Base-by-base conservation (phyloP, 2,329 filamentous ascomycete genomes). In the Drechslerella dactyloides region DNA sequence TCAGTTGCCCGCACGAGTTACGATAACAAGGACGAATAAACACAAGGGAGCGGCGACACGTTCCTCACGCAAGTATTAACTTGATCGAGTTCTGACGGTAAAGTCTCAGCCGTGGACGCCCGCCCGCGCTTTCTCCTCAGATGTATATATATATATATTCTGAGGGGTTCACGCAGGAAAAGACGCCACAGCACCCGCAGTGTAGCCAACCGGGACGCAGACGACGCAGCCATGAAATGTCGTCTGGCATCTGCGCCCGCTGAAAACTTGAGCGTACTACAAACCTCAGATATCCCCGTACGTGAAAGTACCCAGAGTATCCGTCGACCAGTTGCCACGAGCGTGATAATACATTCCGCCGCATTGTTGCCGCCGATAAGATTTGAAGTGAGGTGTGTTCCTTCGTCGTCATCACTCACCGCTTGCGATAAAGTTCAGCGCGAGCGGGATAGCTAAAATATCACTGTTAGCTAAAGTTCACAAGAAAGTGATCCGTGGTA, bases 21-120 rank as follows among this genome's bases (percentile, higher is more conserved):
- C 19, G 64, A 74, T 74, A 75, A 75, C 74, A 51, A 74, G 57
- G 58, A 65, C 73, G 75, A 76, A 77, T 79, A 77, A 76, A 78
- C 79, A 80, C 79, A 82, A 81, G 82, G 77, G 78, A 91, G 90
- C 90, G 90, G 90, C 90, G 93, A 89, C 90, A 93, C 90, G 85
- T 93, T 93, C 90, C 90, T 88, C 90, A 93, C 90, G 90, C 90
- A 94, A 94, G 90, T 89, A 92, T 93, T 94, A 93, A 90, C 90
- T 94, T 94, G 90, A 90, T 94, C 90, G 90, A 93, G 90, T 93
- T 88, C 82, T 89, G 84, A 93, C 90, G 90, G 90, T 94, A 87
- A 89, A 88, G 89, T 93, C 90, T 94, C 90, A 93, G 90, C 90
- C 86, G 92, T 85, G 82, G 64, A 59, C 19, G 10, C 37, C 37